Evolutionary conservation across 78 protist species (phyloP).

Genomic region (Trichosphaerium sp.): DNA sequence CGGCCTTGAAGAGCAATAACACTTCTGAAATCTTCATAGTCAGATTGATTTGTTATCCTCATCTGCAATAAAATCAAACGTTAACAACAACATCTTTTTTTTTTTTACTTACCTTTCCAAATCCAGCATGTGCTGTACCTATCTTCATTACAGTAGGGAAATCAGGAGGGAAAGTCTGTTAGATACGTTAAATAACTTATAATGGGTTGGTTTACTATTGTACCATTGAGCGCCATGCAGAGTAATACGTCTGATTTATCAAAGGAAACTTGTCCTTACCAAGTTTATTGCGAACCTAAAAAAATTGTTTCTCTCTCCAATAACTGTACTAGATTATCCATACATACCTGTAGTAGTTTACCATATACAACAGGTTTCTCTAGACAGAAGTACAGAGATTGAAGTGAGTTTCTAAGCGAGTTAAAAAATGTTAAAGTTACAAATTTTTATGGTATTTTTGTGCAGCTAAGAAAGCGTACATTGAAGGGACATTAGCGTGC

Average conservation of each 20-base stretch:
- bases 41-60: too few species aligned
- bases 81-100: too few species aligned
- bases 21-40: neutral
- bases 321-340: too few species aligned
- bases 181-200: neutral
- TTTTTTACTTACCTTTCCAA: neutral
- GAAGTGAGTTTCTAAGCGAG: neutral
- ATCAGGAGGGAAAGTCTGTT: neutral
- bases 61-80: too few species aligned
- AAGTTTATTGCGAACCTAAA: neutral
- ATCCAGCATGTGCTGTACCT: neutral
- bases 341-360: too few species aligned
- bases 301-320: too few species aligned
- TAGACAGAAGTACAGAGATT: neutral
- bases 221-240: neutral
- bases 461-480: too few species aligned
- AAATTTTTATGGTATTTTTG: too few species aligned
- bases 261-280: neutral
- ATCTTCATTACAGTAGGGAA: neutral
- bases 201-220: neutral
- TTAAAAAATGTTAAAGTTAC: too few species aligned
- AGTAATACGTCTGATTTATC: neutral
- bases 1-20: neutral
- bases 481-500: too few species aligned
- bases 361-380: neutral